These are phyloP conservation scores for Serendipita sp. DNA, from an alignment of 768 basidiomycete species.

Conservation along the genomic window DNA sequence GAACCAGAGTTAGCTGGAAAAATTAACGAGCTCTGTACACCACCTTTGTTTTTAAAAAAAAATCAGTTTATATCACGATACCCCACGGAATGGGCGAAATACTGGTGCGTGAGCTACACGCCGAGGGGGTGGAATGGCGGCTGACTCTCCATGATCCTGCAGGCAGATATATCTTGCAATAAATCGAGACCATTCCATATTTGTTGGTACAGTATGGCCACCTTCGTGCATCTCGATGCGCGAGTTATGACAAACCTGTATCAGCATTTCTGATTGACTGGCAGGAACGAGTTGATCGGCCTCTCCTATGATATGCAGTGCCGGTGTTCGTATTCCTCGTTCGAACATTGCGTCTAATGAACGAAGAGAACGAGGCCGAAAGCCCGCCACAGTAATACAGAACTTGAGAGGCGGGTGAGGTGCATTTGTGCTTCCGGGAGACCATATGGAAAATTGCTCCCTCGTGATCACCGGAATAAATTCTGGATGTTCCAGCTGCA, in stretches of 20 bases:
- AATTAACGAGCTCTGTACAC: no score
- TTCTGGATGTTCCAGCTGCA: slow-evolving; percentile 42
- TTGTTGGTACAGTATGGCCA: slow-evolving; percentile 80
- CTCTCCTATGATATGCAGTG: slow-evolving; percentile 49
- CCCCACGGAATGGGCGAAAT: no score
- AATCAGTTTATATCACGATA: no score
- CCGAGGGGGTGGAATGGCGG: background rate
- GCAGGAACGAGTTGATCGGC: slow-evolving; percentile 59
- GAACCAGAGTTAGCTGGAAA: no score
- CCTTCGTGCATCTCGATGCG: slow-evolving; percentile 67
- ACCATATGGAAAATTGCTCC: no score
- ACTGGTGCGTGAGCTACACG: no score
- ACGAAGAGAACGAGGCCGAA: slow-evolving; percentile 25
- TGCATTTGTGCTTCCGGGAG: background rate
- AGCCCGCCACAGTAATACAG: slow-evolving; percentile 60
- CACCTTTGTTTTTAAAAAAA: no score
- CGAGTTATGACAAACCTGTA: slow-evolving; percentile 37
- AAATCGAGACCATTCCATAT: slow-evolving; percentile 60
- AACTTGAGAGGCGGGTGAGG: slow-evolving; percentile 26
- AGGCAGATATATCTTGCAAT: slow-evolving; percentile 19
- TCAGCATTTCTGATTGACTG: slow-evolving; percentile 45
- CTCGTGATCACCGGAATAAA: slow-evolving; percentile 38
- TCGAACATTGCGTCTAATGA: slow-evolving; percentile 26
- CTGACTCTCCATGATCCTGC: background rate
- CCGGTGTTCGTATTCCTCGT: slow-evolving; percentile 41